Evolutionary conservation across 1,139 yeast species (phyloP), one percentile per base, ranked within the genome.

Genomic region (Geotrichum citri-aurantii): DNA sequence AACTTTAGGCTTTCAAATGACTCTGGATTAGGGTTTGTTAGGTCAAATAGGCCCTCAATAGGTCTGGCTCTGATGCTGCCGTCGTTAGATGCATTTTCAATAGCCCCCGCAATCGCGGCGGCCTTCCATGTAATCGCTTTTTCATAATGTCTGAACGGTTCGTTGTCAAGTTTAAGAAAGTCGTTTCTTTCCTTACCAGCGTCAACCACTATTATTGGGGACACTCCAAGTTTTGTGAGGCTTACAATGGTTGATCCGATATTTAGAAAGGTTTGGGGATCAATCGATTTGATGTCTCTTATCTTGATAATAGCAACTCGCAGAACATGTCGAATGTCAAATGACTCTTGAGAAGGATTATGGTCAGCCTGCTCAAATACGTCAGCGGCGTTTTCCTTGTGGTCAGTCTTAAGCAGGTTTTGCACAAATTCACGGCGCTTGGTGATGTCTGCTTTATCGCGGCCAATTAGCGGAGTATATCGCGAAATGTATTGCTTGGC

Each of bases 401-500:
- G 17, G 33, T 52, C 59, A n/a, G 58, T 55, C 33, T 58, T 54
- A 24, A 64, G 50, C 50, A 64, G 49, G 24, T 57, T 48, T 51
- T 62, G 58, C 27, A 61, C 62, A 56, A 60, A 60, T 21, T 55
- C 55, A 17, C 55, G 52, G 11, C 63, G 58, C 26, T 66, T 63
- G 31, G 65, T 65, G 37, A 67, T 64, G 59, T 71, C 71, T 48
- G 50, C 50, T 21, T 47, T 56, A 50, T 58, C 61, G 44, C 62
- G 56, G 59, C 54, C 63, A 53, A 55, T 59, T 57, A 56, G 57
- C 12, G 66, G 70, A 23, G 62, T 66, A 66, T 83, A 84, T 65
- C 80, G 80, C 49, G 76, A 74, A 48, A 84, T 73, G 66, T 83
- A 84, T 63, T 82, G 82, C 57, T 75, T 76, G 3, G 88, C 88